Evolutionary conservation across 768 basidiomycete species (phyloP).

Genomic region (Suillus decipiens): DNA sequence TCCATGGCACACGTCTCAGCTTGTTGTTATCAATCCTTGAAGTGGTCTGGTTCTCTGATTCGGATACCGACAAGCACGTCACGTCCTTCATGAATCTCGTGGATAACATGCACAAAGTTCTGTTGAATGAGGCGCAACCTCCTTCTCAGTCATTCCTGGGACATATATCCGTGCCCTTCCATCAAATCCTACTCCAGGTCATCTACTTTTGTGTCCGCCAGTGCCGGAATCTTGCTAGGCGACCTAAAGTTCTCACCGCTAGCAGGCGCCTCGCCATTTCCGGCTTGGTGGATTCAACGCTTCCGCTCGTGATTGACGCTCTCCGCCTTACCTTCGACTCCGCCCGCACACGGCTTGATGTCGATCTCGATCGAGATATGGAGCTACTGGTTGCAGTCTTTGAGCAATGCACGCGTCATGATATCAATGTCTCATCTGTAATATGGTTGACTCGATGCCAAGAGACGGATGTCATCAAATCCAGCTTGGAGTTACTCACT

Average conservation of each 20-base stretch:
- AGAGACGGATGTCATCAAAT: conserved; percentile 75
- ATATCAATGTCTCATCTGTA: conserved; percentile 67
- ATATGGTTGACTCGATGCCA: conserved; percentile 82
- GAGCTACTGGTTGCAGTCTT: conserved; percentile 82
- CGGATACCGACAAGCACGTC: conserved; percentile 55
- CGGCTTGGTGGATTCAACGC: conserved; percentile 59
- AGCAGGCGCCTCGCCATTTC: conserved; percentile 63
- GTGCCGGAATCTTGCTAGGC: conserved; percentile 49
- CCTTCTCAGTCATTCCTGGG: conserved; percentile 75
- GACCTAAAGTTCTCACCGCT: conserved; percentile 53
- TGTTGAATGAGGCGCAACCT: conserved; percentile 73
- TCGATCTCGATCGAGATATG: conserved; percentile 81
- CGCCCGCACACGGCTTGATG: conserved; percentile 55
- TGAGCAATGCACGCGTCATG: conserved; percentile 71
- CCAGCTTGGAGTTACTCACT: conserved; percentile 72
- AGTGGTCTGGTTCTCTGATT: conserved; percentile 69
- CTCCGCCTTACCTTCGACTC: conserved; percentile 64
- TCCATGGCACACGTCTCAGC: conserved; percentile 74
- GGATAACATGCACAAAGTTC: conserved; percentile 59
- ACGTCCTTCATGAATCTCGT: conserved; percentile 63
- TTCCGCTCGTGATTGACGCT: conserved; percentile 69
- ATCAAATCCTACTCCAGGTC: conserved; percentile 77
- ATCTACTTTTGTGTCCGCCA: conserved; percentile 77
- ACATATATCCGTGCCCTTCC: conserved; percentile 65
- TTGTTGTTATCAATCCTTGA: conserved; percentile 80